phyloP scores from a whole-genome alignment of 305 asterid genomes.

The Fraxinus ornus region DNA sequence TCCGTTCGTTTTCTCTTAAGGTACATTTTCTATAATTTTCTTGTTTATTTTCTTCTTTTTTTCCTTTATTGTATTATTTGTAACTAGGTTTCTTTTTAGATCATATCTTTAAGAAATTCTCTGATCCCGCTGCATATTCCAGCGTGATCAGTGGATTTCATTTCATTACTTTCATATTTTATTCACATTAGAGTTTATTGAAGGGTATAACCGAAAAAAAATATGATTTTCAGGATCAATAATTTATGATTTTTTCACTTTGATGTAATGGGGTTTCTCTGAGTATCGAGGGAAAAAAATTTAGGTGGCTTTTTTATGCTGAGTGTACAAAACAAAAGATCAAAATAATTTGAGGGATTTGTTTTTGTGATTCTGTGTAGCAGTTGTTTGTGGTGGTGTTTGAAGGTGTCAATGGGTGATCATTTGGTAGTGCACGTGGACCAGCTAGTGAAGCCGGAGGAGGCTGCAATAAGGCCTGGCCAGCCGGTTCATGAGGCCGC shows the following conservation, averaged over 20 bases:
- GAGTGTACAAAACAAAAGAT: neutral
- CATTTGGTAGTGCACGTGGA: conserved; percentile 62
- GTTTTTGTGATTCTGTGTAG: conserved; percentile 29
- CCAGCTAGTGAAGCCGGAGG: conserved; percentile 42
- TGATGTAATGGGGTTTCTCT: conserved; percentile 14
- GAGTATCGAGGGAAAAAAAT: conserved; percentile 12
- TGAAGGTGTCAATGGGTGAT: conserved; percentile 51
- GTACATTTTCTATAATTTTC: conserved; percentile 12
- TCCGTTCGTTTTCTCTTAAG: conserved; percentile 27
- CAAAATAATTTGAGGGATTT: conserved; percentile 19
- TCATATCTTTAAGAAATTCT: conserved; percentile 29
- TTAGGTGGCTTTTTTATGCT: conserved; percentile 18
- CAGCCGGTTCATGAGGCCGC: conserved; percentile 30
- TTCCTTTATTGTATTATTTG: neutral
- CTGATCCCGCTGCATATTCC: conserved; percentile 55
- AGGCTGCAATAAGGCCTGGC: conserved; percentile 24
- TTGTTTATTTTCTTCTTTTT: neutral
- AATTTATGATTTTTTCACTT: neutral
- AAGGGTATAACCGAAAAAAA: neutral
- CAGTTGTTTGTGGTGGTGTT: conserved; percentile 22
- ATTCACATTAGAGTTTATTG: conserved; percentile 3
- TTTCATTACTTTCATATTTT: neutral
- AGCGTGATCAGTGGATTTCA: conserved; percentile 56
- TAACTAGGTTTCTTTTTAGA: conserved; percentile 20
- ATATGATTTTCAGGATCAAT: conserved; percentile 4